Evolutionary conservation across 331 rosid genomes (phyloP), one percentile per base, ranked within the genome.

Genomic region (Quercus lobata): DNA sequence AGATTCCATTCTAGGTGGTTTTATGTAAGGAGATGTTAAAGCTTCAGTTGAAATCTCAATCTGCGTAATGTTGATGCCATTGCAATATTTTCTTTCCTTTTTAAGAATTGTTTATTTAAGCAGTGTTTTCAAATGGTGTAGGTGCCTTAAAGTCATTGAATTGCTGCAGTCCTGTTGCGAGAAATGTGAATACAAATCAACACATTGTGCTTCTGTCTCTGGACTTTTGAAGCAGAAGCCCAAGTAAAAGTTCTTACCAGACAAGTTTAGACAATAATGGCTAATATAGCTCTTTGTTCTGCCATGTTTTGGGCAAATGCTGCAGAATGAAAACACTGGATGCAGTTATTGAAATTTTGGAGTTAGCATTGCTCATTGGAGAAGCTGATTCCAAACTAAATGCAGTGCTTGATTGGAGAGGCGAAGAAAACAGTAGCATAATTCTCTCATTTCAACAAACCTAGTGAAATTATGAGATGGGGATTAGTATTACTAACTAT

Each of bases 161-260:
- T 73, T 85, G 84, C 88, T 93, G 73, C 94, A 93, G 57, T 79
- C 80, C 21, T 95, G 97, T 76, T 95, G 99, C 75, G 88, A 90
- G 87, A 91, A 86, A 79, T 87, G 94, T 57, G 56, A 89, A 44
- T 81, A 91, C 82, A 88, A 89, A 35, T 93, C 98, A 56, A 93
- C 96, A 17, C 99, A 95, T 83, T 95, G 97, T 76, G 98, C 89
- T 87, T 95, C 97, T 37, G 92, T 95, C 79, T 89, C 96, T 19
- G 91, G 85, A 71, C 93, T 95, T 77, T 75, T 95, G 83, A 93
- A 88, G 85, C 97, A 89, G 76, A 87, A 79, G 69, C 82, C 95
- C 5, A 89, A 88, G 80, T 82, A 70, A 49, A 85, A 57, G 78
- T 46, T 15, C 17, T 66, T 16, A 17, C n/a, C 71, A 17, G 22